Evolutionary conservation across 345 rosid genomes (phyloP).

Genomic region (Lumnitzera littorea): DNA sequence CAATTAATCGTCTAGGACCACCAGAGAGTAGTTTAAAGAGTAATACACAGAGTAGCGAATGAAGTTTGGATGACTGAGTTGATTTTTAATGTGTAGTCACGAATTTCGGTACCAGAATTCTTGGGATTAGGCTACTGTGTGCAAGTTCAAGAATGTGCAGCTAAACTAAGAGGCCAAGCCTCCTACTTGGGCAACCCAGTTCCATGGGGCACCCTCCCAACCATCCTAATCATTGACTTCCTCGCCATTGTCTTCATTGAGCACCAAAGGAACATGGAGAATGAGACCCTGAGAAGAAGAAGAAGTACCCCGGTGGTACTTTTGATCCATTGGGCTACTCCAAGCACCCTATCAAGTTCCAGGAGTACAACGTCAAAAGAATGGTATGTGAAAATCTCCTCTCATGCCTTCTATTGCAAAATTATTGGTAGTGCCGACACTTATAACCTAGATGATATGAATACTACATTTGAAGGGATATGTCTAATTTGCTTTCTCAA

Average conservation of each 20-base stretch:
- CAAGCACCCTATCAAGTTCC: slow-evolving; percentile 84
- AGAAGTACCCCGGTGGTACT: slow-evolving; percentile 97
- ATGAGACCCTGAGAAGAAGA: slow-evolving; percentile 65
- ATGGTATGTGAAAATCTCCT: slow-evolving; percentile 29
- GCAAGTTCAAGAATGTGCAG: slow-evolving; percentile 97
- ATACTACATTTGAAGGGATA: too few species aligned
- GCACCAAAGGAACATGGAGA: slow-evolving; percentile 99
- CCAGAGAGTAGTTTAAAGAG: too few species aligned
- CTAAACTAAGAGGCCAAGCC: slow-evolving; percentile 91
- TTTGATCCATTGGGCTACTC: slow-evolving; percentile 96
- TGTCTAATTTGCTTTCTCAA: too few species aligned
- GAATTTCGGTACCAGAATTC: slow-evolving; percentile 84
- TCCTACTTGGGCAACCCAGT: slow-evolving; percentile 91
- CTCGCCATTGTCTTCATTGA: slow-evolving; percentile 77
- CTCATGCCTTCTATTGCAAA: too few species aligned
- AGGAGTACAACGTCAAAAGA: slow-evolving; percentile 88
- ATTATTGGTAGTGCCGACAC: too few species aligned
- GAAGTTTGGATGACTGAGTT: not conserved
- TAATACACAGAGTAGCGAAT: too few species aligned
- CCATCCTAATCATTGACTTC: slow-evolving; percentile 80
- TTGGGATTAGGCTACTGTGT: slow-evolving; percentile 99
- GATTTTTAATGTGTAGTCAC: slow-evolving; percentile 49
- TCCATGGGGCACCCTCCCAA: slow-evolving; percentile 95
- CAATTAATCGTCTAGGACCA: too few species aligned
- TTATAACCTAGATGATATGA: too few species aligned